Conservation (phyloP, 1,284 basidiomycete species). For the Marasmius fiardii region DNA sequence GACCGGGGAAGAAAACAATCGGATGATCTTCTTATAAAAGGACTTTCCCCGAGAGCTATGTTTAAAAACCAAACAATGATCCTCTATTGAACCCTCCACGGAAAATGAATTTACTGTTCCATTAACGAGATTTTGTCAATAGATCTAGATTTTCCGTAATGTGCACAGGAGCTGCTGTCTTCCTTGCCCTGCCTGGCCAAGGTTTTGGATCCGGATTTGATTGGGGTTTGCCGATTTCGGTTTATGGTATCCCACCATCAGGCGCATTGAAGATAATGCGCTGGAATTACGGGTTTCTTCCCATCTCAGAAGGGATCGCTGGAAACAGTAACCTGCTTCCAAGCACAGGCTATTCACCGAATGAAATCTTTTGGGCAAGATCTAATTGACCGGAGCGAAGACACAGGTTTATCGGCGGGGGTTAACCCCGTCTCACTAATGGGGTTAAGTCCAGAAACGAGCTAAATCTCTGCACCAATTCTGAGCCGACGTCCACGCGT, state of each 20-base stretch:
- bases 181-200: not conserved
- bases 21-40: constrained; percentile 1
- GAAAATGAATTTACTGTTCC: not conserved
- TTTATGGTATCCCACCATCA: not conserved
- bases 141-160: not conserved
- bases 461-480: not conserved
- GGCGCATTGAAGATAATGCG: not conserved
- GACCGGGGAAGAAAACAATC: not conserved
- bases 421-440: not conserved
- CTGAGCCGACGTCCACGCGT: not conserved
- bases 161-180: constrained; percentile 1
- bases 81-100: not conserved
- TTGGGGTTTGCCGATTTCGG: constrained; percentile 1
- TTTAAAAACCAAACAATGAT: not conserved
- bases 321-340: no score
- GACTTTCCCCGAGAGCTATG: not conserved
- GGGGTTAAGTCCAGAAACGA: not conserved
- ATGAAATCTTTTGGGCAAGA: not conserved
- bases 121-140: not conserved
- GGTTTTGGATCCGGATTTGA: constrained; percentile 1
- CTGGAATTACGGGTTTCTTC: no score
- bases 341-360: not conserved
- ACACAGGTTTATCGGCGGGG: not conserved
- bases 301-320: no score
- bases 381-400: not conserved